phyloP scores from a whole-genome alignment of 225 moss, liverwort and hornwort genomes.

The Bryum argenteum region DNA sequence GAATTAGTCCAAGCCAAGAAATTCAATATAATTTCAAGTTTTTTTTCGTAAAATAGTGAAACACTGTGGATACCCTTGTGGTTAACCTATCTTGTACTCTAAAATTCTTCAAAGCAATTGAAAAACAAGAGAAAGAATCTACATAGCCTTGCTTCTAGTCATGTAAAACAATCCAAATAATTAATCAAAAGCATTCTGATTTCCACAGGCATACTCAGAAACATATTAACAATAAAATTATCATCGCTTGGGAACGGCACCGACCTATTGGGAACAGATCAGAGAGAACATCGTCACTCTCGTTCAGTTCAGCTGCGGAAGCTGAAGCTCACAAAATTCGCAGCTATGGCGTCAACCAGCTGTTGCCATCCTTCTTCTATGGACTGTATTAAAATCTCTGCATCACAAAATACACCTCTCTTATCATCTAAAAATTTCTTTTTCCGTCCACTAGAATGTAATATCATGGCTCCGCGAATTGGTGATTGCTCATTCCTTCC shows the following conservation, averaged over 20 bases:
- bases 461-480: neutral
- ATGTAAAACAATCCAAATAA: too few relatives aligned
- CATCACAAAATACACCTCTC: neutral
- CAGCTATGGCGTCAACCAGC: conserved; percentile 38
- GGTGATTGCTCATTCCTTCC: conserved; percentile 12
- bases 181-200: too few relatives aligned
- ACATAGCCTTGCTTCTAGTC: too few relatives aligned
- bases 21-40: too few relatives aligned
- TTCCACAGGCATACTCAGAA: too few relatives aligned
- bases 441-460: neutral
- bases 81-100: too few relatives aligned
- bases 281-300: conserved; percentile 1
- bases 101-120: too few relatives aligned
- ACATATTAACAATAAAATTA: too few relatives aligned
- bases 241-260: neutral
- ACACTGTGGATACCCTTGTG: too few relatives aligned
- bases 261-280: neutral
- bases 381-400: neutral
- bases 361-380: conserved; percentile 21
- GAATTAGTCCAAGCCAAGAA: too few relatives aligned
- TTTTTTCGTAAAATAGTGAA: too few relatives aligned
- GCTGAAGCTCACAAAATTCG: conserved; percentile 9
- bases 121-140: too few relatives aligned
- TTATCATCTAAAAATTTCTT: neutral
- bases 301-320: neutral